Conservation (phyloP, 2,329 filamentous ascomycete species). For the Pyrenophora teres region DNA sequence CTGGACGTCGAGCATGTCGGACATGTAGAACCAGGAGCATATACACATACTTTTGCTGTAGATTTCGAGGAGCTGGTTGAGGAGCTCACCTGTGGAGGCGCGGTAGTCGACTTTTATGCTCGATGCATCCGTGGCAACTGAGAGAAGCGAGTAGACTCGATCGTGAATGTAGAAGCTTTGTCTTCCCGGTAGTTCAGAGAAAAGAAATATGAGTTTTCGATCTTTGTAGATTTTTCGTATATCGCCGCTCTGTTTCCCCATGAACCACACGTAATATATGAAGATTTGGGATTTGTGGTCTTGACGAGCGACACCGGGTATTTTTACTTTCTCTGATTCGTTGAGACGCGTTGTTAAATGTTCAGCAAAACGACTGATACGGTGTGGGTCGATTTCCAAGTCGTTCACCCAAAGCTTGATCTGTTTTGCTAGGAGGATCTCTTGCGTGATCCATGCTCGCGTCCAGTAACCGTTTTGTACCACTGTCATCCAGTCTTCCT, state of each 20-base stretch:
- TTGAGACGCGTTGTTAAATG: too few relatives aligned
- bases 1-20: neutral
- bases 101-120: neutral
- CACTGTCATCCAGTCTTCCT: neutral
- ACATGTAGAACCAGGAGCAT: neutral
- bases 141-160: neutral
- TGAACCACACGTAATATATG: too few relatives aligned
- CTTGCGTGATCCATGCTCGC: slow-evolving; percentile 12
- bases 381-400: neutral
- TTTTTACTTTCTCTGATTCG: too few relatives aligned
- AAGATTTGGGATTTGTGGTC: too few relatives aligned
- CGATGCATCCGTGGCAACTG: neutral
- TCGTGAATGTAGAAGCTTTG: neutral
- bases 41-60: neutral
- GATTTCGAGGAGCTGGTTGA: neutral
- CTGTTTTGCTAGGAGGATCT: slow-evolving; percentile 2
- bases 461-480: neutral
- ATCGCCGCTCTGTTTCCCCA: too few relatives aligned
- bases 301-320: too few relatives aligned
- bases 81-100: neutral
- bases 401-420: neutral
- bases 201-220: neutral
- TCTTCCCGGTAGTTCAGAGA: neutral
- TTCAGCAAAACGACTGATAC: neutral
- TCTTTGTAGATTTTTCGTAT: too few relatives aligned